phyloP scores from a whole-genome alignment of 345 rosid species.

The Populus deltoides region DNA sequence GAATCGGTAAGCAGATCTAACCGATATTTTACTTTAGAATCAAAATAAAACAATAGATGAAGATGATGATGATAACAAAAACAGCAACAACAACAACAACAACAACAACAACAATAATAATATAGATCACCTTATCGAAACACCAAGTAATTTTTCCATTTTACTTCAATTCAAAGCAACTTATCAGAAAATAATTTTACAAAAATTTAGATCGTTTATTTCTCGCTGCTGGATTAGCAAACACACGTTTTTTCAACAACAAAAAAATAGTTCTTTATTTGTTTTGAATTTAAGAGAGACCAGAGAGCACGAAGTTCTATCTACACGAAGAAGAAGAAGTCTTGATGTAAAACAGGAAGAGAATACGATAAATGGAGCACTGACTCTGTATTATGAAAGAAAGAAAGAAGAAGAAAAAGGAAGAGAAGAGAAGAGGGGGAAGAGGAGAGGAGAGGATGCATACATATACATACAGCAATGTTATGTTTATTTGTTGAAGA shows the following conservation, averaged over 20 bases:
- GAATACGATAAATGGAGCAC: background rate
- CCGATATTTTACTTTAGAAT: conserved; percentile 15
- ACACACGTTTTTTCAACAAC: background rate
- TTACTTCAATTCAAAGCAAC: background rate
- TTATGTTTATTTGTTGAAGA: background rate
- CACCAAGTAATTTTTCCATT: background rate
- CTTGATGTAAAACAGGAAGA: background rate
- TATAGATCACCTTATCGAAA: background rate
- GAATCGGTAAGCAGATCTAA: conserved; percentile 50
- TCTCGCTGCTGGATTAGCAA: background rate
- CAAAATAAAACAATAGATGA: background rate
- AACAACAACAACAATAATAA: background rate
- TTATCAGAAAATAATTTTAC: background rate
- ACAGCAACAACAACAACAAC: too few relatives aligned
- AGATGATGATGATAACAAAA: too few relatives aligned
- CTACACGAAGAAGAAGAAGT: background rate
- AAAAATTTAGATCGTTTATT: background rate
- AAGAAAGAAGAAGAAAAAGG: background rate
- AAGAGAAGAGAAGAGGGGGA: background rate
- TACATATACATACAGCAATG: background rate
- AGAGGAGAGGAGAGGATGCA: background rate
- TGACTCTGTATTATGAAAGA: background rate
- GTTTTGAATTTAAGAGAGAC: background rate
- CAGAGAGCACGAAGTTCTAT: background rate
- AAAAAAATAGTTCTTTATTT: background rate